Evolutionary conservation across 805 yeast genomes (phyloP).

Genomic region (Citeromyces matritensis): DNA sequence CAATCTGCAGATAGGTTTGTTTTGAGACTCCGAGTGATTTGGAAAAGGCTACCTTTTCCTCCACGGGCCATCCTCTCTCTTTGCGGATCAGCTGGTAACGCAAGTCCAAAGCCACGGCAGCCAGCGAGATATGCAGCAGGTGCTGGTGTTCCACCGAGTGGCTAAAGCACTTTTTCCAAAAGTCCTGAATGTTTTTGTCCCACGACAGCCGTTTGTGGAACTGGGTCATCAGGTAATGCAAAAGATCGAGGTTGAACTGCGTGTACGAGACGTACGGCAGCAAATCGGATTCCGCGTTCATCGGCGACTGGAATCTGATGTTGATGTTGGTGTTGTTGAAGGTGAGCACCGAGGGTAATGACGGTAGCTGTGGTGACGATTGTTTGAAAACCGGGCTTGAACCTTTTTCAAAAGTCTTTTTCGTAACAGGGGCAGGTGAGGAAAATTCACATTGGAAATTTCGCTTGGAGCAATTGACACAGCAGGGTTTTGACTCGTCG

Average conservation of each 20-base stretch:
- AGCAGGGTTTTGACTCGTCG: slow-evolving; percentile 10
- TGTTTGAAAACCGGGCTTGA: background rate
- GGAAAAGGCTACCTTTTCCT: slow-evolving; percentile 7
- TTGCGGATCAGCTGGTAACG: slow-evolving; percentile 5
- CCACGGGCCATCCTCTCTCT: background rate
- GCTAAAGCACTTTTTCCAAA: slow-evolving; percentile 4
- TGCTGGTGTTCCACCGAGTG: slow-evolving; percentile 6
- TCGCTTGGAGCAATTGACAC: slow-evolving; percentile 9
- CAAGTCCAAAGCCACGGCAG: slow-evolving; percentile 8
- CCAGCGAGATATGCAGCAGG: slow-evolving; percentile 8
- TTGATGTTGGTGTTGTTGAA: background rate
- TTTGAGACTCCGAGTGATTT: slow-evolving; percentile 7
- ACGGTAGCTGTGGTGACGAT: background rate
- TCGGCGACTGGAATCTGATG: background rate
- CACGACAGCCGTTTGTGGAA: slow-evolving; percentile 7
- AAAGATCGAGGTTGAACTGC: slow-evolving; percentile 6
- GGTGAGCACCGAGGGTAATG: background rate
- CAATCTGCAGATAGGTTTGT: slow-evolving; percentile 7
- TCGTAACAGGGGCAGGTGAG: slow-evolving; percentile 1
- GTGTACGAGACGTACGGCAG: slow-evolving; percentile 7
- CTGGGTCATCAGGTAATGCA: slow-evolving; percentile 6
- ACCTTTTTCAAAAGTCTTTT: background rate
- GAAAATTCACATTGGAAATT: slow-evolving; percentile 7
- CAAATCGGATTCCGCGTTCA: slow-evolving; percentile 6
- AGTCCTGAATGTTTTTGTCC: slow-evolving; percentile 5